Evolutionary conservation across 768 basidiomycete species (phyloP).

Genomic region (Aureoboletus auriporus): DNA sequence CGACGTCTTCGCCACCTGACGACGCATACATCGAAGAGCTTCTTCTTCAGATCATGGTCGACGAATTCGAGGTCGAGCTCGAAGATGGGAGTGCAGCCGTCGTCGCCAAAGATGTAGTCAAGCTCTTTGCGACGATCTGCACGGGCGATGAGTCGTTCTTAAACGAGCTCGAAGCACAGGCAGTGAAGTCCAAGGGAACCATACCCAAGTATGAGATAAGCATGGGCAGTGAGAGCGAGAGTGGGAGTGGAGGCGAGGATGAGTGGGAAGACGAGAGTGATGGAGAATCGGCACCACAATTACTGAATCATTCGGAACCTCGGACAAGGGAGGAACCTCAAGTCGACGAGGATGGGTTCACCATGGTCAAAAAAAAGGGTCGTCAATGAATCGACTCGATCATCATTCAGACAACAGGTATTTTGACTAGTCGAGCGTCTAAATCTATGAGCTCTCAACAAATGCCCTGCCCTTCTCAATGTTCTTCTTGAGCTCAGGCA

Average conservation of each 20-base stretch:
- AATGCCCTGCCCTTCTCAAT: slow-evolving; percentile 92
- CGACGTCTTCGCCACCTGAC: slow-evolving; percentile 36
- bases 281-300: slow-evolving; percentile 51
- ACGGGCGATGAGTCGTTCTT: slow-evolving; percentile 48
- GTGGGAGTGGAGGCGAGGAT: slow-evolving; percentile 44
- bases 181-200: slow-evolving; percentile 55
- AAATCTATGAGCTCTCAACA: slow-evolving; percentile 41
- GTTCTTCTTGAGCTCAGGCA: slow-evolving; percentile 95
- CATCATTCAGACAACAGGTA: slow-evolving; percentile 18
- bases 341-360: slow-evolving; percentile 93
- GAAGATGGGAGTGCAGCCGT: slow-evolving; percentile 81
- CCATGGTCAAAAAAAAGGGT: slow-evolving; percentile 63
- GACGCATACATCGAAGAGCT: slow-evolving; percentile 76
- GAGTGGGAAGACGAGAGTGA: slow-evolving; percentile 36
- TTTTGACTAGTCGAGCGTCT: slow-evolving; percentile 14
- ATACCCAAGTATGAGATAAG: slow-evolving; percentile 46
- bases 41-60: slow-evolving; percentile 77
- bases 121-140: slow-evolving; percentile 57
- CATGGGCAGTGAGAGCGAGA: slow-evolving; percentile 30
- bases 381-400: slow-evolving; percentile 30
- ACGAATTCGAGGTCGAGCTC: slow-evolving; percentile 81
- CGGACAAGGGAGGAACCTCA: no score
- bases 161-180: slow-evolving; percentile 57
- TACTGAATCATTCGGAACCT: slow-evolving; percentile 51
- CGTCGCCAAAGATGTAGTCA: slow-evolving; percentile 70